phyloP scores from a whole-genome alignment of 164 flowering plant genomes.

The Akebia trifoliata region DNA sequence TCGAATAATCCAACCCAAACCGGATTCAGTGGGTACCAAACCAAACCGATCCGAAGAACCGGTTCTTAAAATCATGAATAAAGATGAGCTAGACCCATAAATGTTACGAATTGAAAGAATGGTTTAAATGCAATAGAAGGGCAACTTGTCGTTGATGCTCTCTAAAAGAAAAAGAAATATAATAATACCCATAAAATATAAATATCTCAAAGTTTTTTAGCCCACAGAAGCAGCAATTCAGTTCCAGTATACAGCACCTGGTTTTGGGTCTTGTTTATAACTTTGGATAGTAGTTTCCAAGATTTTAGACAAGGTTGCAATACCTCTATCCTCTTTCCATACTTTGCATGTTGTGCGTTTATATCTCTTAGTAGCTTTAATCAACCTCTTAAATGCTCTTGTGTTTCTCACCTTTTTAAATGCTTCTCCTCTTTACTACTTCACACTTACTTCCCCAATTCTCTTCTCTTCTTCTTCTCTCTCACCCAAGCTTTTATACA shows the following conservation, averaged over 20 bases:
- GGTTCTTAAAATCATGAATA: no score
- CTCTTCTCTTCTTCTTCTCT: background rate
- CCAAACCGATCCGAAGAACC: no score
- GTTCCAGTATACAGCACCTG: slow-evolving; percentile 13
- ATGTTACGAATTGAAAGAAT: background rate
- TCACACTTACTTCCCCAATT: background rate
- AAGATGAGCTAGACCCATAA: no score
- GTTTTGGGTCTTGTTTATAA: slow-evolving; percentile 6
- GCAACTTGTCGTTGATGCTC: slow-evolving; percentile 9
- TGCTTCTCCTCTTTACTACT: background rate
- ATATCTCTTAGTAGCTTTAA: background rate
- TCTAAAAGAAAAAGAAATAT: background rate
- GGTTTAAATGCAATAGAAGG: background rate
- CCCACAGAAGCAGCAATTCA: slow-evolving; percentile 9
- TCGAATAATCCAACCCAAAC: no score
- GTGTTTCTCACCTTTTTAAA: slow-evolving; percentile 1
- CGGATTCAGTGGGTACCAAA: no score
- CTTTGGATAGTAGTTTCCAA: background rate
- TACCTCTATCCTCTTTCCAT: background rate
- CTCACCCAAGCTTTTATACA: background rate
- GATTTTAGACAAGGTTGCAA: background rate
- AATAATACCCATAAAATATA: background rate
- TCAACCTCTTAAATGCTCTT: slow-evolving; percentile 14
- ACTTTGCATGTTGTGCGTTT: background rate
- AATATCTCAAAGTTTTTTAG: slow-evolving; percentile 1